Evolutionary conservation across 352 stramenopile genomes (phyloP), one percentile per base, ranked within the genome.

Genomic region (Phytophthora fragariaefolia): DNA sequence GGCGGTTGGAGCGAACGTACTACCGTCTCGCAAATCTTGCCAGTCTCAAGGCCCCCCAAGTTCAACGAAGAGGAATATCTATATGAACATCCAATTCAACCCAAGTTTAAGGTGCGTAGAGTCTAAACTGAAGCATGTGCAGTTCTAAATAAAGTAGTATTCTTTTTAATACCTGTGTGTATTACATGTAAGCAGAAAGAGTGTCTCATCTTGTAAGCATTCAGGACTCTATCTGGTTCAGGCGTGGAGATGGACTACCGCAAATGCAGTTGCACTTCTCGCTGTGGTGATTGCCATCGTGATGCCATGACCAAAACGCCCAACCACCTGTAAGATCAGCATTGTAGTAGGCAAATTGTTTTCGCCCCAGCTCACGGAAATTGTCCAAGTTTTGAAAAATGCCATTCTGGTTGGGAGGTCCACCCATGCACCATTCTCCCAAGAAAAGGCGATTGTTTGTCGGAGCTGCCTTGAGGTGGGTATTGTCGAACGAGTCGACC

Each of bases 351-450:
- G 73, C 49, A 8, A 86, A 50, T 28, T 86, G 77, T 10, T 62
- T 58, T 3, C 50, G n/a, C 0, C 66, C 74, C 32, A 86, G 77
- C 18, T 63, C 48, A 17, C 58, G 66, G 27, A 82, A 74, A n/a
- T 69, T 47, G n/a, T 57, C 57, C 8, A 48, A 30, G 30, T 80
- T 72, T 9, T 71, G 53, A 58, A 85, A 74, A n/a, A 69, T 69
- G 32, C 54, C 59, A n/a, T 50, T 66, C 18, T 69, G 24, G 48
- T 65, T 63, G 4, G 64, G 46, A 8, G 76, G 75, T 23, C 63
- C 69, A 6, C 66, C 59, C 54, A 89, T 69, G 48, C 71, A 83
- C 79, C 82, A 89, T 49, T 91, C 80, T n/a, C 80, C 80, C 22
- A 89, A 40, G 48, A 82, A 83, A 2, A 91, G 56, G 6, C 22